Conservation (phyloP, 2,329 filamentous ascomycete genomes). For the Pyrenochaeta sp. region DNA sequence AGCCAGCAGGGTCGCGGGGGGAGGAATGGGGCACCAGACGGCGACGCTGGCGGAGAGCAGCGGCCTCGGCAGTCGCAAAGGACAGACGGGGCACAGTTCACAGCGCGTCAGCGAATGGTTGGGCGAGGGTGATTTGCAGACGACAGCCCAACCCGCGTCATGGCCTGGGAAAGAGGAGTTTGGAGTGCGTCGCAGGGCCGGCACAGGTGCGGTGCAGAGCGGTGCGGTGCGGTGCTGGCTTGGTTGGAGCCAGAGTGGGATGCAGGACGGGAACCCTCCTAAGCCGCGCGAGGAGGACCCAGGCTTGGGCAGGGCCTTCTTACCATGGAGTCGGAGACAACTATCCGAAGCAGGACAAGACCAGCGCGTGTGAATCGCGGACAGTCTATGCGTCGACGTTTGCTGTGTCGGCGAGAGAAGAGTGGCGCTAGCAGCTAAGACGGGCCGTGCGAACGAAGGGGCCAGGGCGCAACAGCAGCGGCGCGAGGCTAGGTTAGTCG, state of each 20-base stretch:
- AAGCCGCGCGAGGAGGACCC: conserved; percentile 44
- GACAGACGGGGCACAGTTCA: conserved; percentile 37
- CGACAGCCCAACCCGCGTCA: conserved; percentile 45
- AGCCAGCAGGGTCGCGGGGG: conserved; percentile 34
- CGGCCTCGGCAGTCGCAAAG: conserved; percentile 41
- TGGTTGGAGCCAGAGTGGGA: conserved; percentile 36
- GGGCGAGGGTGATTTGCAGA: conserved; percentile 33
- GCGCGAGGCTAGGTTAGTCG: conserved; percentile 25
- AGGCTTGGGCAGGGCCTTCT: conserved; percentile 38
- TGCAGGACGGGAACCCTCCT: conserved; percentile 39
- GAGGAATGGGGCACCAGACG: too few relatives aligned
- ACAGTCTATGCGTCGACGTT: conserved; percentile 44
- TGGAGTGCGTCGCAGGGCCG: conserved; percentile 47
- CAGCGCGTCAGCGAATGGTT: conserved; percentile 38
- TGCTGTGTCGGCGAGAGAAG: conserved; percentile 34
- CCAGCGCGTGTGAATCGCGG: conserved; percentile 33
- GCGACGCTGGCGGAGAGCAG: conserved; percentile 31
- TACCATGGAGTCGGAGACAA: conserved; percentile 49
- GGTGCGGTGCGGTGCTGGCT: too few relatives aligned
- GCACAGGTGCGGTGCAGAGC: too few relatives aligned
- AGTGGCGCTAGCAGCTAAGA: conserved; percentile 33
- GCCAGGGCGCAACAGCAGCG: conserved; percentile 29
- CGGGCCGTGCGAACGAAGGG: conserved; percentile 39
- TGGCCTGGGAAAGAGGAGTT: conserved; percentile 41
- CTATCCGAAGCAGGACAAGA: conserved; percentile 45